Evolutionary conservation across 495 filamentous ascomycete genomes (phyloP), one percentile per base, ranked within the genome.

Genomic region (Hypoxylon lienhwacheense): DNA sequence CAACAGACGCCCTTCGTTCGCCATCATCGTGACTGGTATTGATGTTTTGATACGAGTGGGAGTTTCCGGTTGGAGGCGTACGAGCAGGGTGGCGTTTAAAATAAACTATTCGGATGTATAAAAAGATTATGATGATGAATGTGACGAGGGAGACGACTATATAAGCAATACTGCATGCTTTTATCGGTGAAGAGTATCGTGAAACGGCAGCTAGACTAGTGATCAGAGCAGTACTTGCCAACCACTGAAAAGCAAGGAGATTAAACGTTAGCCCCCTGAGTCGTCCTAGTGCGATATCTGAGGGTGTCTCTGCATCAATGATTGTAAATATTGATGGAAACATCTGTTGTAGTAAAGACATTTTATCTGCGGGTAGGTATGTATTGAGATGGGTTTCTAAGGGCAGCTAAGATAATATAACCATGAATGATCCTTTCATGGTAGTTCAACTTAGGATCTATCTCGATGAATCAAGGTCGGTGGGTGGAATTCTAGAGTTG

Each of bases 31-130:
- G 12, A 35, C 16, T 6, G 12, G n/a, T 14, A 12, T 14, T 14
- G 3, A 14, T 14, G 32, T 16, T 16, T 14, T 2, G 4, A 3
- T 35, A 14, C 3, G 11, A 3, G 16, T 35, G 7, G 7, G 32
- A 2, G 16, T 2, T n/a, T n/a, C n/a, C n/a, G n/a, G n/a, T 11
- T 2, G 47, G 47, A n/a, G 25, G 47, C 11, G 16, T 20, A 7
- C 16, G 47, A 5, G 25, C n/a, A 1, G 47, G 47, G 16, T 51
- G 47, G 19, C 19, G 36, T 28, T 51, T 42, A 28, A 51, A 51
- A 31, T 42, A 51, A 6, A 14, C 4, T 24, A 51, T 17, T 1
- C 36, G 36, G 1, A 34, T 2, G 36, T 34, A 42, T 11, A 51
- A 15, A 1, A 42, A 2, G 26, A 7, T 25, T 1, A 21, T 22